Evolutionary conservation across 2,329 filamentous ascomycete species (phyloP), one percentile per base, ranked within the genome.

Genomic region (Chalara sp.): DNA sequence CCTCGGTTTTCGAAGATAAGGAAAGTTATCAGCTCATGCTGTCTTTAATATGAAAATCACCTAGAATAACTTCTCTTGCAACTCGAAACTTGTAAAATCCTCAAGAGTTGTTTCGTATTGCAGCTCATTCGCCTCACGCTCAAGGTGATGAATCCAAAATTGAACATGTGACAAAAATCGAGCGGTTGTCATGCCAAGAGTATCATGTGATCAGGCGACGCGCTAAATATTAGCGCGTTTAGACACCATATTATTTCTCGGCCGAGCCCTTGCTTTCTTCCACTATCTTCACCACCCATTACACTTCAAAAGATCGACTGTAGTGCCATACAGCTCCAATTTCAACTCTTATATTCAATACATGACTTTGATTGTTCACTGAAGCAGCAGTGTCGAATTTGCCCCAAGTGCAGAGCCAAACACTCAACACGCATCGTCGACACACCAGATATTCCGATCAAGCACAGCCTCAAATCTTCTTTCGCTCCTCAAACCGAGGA

Each of bases 401-500:
- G 51, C 41, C 40, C 39, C 44, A 52, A 56, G 49, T 56, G 52
- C 60, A 61, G 58, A 48, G 54, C 55, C 56, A 57, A 60, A 62
- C 57, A 48, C 53, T 53, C 47, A 46, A 46, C 47, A 21, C 50
- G 50, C 50, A 45, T 35, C 53, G 53, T 46, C 43, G 45, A 58
- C 54, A 54, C 35, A 53, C 52, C 57, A 56, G 49, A 57, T 58
- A 50, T 50, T 55, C 59, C 51, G 49, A 49, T 46, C 37, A 53
- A 40, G 53, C 54, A 46, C 56, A 47, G 53, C 49, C 44, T 49
- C 58, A 60, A 67, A 67, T 63, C 68, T 75, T 76, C 76, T 76
- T 79, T 73, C 69, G 58, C 64, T 65, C 57, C 35, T 37, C 32
- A 28, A 12, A 7, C 40, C n/a, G 50, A 39, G 52, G 59, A 63